phyloP scores from a whole-genome alignment of 2,329 filamentous ascomycete species.

The Exophiala spinifera region DNA sequence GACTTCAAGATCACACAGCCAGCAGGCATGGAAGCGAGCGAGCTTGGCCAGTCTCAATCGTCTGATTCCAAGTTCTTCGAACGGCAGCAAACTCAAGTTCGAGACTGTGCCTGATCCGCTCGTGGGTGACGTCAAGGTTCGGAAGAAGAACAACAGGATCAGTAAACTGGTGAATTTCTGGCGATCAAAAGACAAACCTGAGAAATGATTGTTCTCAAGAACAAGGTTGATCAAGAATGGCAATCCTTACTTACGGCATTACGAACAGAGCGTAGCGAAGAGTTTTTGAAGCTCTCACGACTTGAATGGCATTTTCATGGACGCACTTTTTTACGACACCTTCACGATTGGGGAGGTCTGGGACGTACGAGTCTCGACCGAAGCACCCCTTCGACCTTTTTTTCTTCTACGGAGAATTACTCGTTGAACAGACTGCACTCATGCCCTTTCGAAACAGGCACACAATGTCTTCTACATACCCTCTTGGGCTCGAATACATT shows the following conservation, averaged over 20 bases:
- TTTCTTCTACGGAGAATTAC: neutral
- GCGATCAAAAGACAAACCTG: constrained; percentile 47
- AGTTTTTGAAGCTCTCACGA: constrained; percentile 16
- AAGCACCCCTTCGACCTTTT: neutral
- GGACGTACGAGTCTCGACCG: neutral
- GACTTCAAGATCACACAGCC: constrained; percentile 37
- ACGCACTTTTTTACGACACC: constrained; percentile 15
- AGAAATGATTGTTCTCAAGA: constrained; percentile 19
- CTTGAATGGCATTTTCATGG: constrained; percentile 13
- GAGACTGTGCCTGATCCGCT: constrained; percentile 37
- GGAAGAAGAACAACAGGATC: constrained; percentile 45
- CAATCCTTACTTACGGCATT: constrained; percentile 17
- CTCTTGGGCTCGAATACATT: neutral
- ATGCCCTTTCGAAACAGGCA: neutral
- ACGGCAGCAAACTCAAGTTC: constrained; percentile 38
- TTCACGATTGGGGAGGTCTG: constrained; percentile 9
- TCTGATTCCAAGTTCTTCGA: constrained; percentile 41
- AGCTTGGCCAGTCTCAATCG: constrained; percentile 50
- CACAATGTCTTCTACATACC: neutral
- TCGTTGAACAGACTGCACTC: neutral
- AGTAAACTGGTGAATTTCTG: constrained; percentile 51
- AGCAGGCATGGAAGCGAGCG: constrained; percentile 41
- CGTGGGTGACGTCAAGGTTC: constrained; percentile 41
- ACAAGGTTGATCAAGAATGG: neutral
- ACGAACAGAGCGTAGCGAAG: constrained; percentile 14